These are phyloP conservation scores for Shiraia sp. DNA, from an alignment of 2,329 filamentous ascomycete genomes.

Conservation along the genomic window DNA sequence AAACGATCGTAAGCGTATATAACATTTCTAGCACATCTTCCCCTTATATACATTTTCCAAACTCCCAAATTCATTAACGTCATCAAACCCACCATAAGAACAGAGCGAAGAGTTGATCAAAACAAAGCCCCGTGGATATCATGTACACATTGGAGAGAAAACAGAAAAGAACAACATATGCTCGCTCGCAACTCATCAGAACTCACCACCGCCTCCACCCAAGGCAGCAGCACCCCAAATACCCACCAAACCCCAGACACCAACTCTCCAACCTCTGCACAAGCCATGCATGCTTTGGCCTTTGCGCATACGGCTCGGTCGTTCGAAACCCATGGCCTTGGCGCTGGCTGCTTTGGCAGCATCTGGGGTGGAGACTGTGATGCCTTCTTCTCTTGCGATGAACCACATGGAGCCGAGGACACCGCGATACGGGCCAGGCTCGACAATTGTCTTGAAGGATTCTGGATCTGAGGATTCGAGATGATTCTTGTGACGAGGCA, in stretches of 20 bases:
- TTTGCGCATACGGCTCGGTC: conserved; percentile 52
- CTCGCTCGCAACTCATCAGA: conserved; percentile 19
- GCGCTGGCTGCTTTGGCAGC: conserved; percentile 28
- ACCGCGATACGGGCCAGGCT: conserved; percentile 80
- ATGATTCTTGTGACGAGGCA: conserved; percentile 18
- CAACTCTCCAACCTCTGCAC: conserved; percentile 76
- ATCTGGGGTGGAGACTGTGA: conserved; percentile 39
- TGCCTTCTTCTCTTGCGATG: conserved; percentile 82
- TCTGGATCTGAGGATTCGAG: conserved; percentile 29
- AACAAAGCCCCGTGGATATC: no score
- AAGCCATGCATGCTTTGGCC: conserved; percentile 71
- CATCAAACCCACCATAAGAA: no score
- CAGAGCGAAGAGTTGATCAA: no score
- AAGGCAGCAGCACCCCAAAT: conserved; percentile 72
- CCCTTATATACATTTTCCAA: no score
- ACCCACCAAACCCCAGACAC: conserved; percentile 75
- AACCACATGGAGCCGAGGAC: conserved; percentile 88
- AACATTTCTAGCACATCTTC: no score
- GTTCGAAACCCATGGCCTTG: conserved; percentile 33
- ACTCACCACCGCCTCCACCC: conserved; percentile 44
- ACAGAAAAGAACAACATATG: no score
- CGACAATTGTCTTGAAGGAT: conserved; percentile 72
- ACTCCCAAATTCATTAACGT: no score
- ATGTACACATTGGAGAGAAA: no score
- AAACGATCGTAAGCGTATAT: no score